A percentile compares a stretch with the other conserved stretches of the same genome.
Conservation (phyloP, 2,329 filamentous ascomycete species). For the Lasiodiplodia theobromae region DNA sequence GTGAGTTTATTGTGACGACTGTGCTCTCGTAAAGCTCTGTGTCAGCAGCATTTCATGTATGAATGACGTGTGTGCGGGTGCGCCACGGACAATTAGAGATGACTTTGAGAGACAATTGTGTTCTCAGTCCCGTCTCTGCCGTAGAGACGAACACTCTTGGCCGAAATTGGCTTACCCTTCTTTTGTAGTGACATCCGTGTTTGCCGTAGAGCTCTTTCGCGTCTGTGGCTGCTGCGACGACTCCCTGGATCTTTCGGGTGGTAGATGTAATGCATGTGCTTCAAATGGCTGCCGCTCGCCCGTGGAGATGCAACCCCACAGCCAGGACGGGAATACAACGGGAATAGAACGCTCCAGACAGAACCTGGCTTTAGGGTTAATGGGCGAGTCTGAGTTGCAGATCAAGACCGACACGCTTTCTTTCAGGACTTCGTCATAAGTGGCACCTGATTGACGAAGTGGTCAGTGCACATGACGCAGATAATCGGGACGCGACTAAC, state of each 20-base stretch:
- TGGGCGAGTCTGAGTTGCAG: constrained; percentile 66
- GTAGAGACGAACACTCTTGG: neutral
- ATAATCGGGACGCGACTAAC: constrained; percentile 43
- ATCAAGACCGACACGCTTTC: constrained; percentile 77
- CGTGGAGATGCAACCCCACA: constrained; percentile 69
- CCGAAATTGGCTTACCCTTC: constrained; percentile 25
- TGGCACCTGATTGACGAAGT: constrained; percentile 64
- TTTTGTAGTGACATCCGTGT: neutral
- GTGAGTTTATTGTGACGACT: constrained; percentile 20
- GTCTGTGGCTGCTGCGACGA: constrained; percentile 1
- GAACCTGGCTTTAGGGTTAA: constrained; percentile 78
- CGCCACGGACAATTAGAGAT: constrained; percentile 8
- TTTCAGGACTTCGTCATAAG: constrained; percentile 79
- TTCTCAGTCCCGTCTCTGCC: neutral
- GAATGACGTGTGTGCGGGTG: neutral
- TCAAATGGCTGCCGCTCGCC: constrained; percentile 21
- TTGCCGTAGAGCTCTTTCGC: neutral
- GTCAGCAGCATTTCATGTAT: constrained; percentile 9
- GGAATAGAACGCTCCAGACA: constrained; percentile 79
- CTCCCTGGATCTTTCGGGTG: constrained; percentile 29
- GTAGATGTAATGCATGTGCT: constrained; percentile 34
- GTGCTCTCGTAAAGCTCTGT: neutral
- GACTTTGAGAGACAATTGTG: neutral
- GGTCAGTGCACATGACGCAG: constrained; percentile 22
- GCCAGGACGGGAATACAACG: constrained; percentile 81